Evolutionary conservation across 2,329 filamentous ascomycete species (phyloP), one percentile per base, ranked within the genome.

Genomic region (Balansia obtecta): DNA sequence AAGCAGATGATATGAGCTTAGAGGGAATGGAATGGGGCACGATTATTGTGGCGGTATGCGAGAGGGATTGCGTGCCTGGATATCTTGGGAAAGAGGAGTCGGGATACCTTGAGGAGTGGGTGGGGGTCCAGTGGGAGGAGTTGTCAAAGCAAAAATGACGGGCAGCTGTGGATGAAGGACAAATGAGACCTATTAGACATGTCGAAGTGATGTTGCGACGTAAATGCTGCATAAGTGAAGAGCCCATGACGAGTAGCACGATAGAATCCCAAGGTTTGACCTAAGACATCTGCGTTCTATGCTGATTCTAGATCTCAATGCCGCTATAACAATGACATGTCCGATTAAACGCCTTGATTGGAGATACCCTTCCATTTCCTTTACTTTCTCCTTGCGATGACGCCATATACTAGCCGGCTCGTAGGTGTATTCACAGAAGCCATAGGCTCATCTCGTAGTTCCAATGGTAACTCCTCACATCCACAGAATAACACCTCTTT

Each of bases 11-110:
- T 51, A 65, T 82, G 57, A 79, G 77, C 39, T 61, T 84, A 18
- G 76, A 95, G 72, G 93, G 90, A 0, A 98, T 98, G 93, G 93
- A 98, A 61, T 98, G 93, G 93, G 91, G 91, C 0, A 97, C 89
- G 0, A 77, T 98, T 9, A 80, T 98, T 52, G 72, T 97, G 38
- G 89, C 82, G 0, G 88, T 94, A 8, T 98, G 93, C 65, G 80
- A 77, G 56, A 79, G 70, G 61, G 88, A 97, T 65, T 97, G 93
- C 63, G 73, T 76, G 59, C 79, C 80, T 15, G 65, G 66, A 6
- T 76, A 77, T 0, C 74, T 80, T 7, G 66, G 68, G 12, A 71
- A 75, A 37, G 85, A 82, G 0, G 75, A 82, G 60, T 78, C 82
- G 0, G 87, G 83, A 1, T 97, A 94, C 68, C 61, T 89, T 16